Conservation (phyloP, 768 basidiomycete genomes). For the Suillus paluster region DNA sequence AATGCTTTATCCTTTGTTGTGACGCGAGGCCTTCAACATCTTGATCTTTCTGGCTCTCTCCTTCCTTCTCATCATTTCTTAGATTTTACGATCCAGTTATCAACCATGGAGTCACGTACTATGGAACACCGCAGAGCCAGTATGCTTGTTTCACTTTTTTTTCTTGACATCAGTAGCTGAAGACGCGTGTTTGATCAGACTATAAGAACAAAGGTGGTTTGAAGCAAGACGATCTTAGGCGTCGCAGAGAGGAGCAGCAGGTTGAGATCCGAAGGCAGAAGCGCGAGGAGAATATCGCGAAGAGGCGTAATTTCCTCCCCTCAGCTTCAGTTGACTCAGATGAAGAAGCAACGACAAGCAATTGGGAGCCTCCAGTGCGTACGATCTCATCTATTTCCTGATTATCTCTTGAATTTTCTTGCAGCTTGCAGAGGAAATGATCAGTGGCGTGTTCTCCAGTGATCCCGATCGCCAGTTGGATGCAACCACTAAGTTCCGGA, state of each 20-base stretch:
- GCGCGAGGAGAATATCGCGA: slow-evolving; percentile 97
- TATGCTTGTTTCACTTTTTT: slow-evolving; percentile 36
- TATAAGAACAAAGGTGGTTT: slow-evolving; percentile 92
- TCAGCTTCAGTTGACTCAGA: slow-evolving; percentile 81
- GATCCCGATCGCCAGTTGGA: slow-evolving; percentile 92
- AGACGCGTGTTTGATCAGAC: slow-evolving; percentile 56
- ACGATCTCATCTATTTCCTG: slow-evolving; percentile 17
- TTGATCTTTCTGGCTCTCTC: slow-evolving; percentile 13
- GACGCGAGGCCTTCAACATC: slow-evolving; percentile 21
- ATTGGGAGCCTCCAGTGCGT: slow-evolving; percentile 78
- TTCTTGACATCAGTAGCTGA: slow-evolving; percentile 23
- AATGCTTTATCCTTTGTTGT: slow-evolving; percentile 17
- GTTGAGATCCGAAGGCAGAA: slow-evolving; percentile 99
- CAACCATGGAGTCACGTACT: slow-evolving; percentile 64
- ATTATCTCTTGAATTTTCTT: slow-evolving; percentile 16
- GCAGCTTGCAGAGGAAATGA: slow-evolving; percentile 90
- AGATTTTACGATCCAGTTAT: slow-evolving; percentile 14
- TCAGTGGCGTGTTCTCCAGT: slow-evolving; percentile 89
- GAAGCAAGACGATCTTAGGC: slow-evolving; percentile 91
- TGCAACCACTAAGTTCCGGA: slow-evolving; percentile 98
- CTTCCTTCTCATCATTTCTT: slow-evolving; percentile 15
- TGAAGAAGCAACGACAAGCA: slow-evolving; percentile 75
- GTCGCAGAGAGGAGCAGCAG: slow-evolving; percentile 97
- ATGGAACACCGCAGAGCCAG: slow-evolving; percentile 78
- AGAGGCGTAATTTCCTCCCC: slow-evolving; percentile 92